Conservation (phyloP, 495 filamentous ascomycete species). For the Patellaria atrata region DNA sequence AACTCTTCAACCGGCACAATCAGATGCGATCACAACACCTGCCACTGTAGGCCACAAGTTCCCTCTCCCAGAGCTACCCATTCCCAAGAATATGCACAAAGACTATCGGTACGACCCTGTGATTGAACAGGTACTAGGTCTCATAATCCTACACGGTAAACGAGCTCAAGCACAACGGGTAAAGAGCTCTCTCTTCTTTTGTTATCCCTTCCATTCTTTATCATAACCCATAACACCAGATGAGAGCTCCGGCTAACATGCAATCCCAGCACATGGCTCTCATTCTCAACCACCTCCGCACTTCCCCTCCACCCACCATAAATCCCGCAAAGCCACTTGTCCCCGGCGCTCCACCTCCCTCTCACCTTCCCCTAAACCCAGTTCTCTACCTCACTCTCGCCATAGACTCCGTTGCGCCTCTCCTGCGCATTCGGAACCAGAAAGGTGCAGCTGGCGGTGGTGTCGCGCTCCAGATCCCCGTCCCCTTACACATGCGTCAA, state of each 20-base stretch:
- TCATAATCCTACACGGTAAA: constrained; percentile 84
- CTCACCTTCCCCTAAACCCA: constrained; percentile 36
- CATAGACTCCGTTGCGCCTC: constrained; percentile 90
- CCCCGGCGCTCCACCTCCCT: constrained; percentile 52
- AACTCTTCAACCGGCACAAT: no score
- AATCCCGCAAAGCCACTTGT: constrained; percentile 56
- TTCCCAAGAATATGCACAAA: constrained; percentile 46
- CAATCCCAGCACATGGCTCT: constrained; percentile 57
- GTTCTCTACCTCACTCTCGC: constrained; percentile 45
- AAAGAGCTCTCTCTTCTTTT: constrained; percentile 18
- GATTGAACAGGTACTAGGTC: constrained; percentile 70
- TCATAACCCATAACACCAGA: neutral
- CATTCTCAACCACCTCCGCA: constrained; percentile 79
- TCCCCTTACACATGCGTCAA: constrained; percentile 58
- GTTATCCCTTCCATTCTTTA: constrained; percentile 13
- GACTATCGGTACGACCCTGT: constrained; percentile 70
- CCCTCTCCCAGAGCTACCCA: constrained; percentile 48
- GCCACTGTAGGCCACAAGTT: constrained; percentile 53
- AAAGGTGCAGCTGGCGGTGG: constrained; percentile 79
- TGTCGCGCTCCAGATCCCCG: constrained; percentile 63
- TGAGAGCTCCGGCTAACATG: neutral
- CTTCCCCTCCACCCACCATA: constrained; percentile 56
- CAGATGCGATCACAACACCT: constrained; percentile 15
- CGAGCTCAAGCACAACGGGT: constrained; percentile 70
- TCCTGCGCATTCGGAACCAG: constrained; percentile 60